Conservation (phyloP, 2,329 filamentous ascomycete species). For the Colletotrichum sp. region DNA sequence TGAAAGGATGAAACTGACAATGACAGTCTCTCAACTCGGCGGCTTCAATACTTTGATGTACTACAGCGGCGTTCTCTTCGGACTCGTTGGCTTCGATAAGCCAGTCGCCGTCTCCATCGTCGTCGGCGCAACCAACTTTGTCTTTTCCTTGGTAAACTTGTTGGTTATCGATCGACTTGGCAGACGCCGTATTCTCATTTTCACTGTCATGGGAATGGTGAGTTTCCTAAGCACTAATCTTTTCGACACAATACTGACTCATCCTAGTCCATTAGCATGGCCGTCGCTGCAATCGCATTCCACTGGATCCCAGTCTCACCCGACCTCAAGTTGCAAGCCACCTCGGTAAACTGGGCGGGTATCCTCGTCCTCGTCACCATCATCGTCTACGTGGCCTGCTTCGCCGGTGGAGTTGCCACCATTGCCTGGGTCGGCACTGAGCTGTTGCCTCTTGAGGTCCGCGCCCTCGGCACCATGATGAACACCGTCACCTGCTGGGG, state of each 20-base stretch:
- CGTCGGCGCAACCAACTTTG: conserved; percentile 51
- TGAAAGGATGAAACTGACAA: not conserved
- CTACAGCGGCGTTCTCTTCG: conserved; percentile 36
- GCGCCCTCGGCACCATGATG: conserved; percentile 53
- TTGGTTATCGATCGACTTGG: conserved; percentile 51
- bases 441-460: conserved; percentile 51
- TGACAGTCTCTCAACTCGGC: conserved; percentile 48
- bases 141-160: conserved; percentile 55
- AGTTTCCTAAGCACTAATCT: not conserved
- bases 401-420: conserved; percentile 49
- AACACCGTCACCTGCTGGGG: conserved; percentile 52
- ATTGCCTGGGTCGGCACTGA: conserved; percentile 54
- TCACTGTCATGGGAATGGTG: conserved; percentile 48
- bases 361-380: conserved; percentile 46
- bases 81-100: conserved; percentile 54
- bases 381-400: conserved; percentile 52
- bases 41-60: conserved; percentile 37
- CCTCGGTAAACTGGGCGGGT: conserved; percentile 33
- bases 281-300: conserved; percentile 50
- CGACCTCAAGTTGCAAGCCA: conserved; percentile 41
- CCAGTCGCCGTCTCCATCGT: conserved; percentile 51
- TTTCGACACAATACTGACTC: not conserved
- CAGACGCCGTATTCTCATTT: conserved; percentile 48
- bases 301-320: conserved; percentile 48
- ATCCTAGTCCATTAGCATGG: conserved; percentile 46